A percentile compares a stretch with the other conserved stretches of the same genome.
Evolutionary conservation across 306 rosid genomes (phyloP).

Genomic region (Corylus heterophylla): DNA sequence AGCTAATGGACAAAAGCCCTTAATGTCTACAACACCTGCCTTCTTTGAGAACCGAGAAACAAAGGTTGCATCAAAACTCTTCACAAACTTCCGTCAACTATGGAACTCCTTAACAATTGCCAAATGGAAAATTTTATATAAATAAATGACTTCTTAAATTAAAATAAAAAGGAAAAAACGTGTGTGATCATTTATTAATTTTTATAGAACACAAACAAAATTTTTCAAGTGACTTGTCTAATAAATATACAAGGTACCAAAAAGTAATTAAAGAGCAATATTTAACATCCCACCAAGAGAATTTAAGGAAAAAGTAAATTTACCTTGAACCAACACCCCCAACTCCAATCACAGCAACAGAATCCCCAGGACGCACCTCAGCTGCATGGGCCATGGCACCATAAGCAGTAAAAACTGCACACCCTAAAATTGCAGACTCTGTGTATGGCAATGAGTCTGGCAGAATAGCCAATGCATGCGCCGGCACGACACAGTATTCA

Average conservation of each 20-base stretch:
- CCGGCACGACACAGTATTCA: constrained; percentile 94
- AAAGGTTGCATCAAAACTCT: too few relatives aligned
- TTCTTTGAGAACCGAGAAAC: too few relatives aligned
- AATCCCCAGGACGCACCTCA: constrained; percentile 86
- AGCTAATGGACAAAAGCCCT: too few relatives aligned
- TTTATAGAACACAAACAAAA: background rate
- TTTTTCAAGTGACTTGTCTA: background rate
- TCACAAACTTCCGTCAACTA: too few relatives aligned
- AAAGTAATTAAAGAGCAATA: background rate
- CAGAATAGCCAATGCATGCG: constrained; percentile 66
- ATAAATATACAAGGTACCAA: background rate
- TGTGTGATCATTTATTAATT: background rate
- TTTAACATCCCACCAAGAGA: background rate
- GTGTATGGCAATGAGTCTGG: constrained; percentile 77
- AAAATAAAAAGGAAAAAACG: too few relatives aligned
- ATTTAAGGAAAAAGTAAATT: constrained; percentile 2
- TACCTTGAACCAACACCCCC: constrained; percentile 99
- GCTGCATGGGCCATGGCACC: constrained; percentile 99
- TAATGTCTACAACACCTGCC: too few relatives aligned
- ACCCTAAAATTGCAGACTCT: constrained; percentile 91
- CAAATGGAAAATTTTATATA: too few relatives aligned
- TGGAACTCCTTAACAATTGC: too few relatives aligned
- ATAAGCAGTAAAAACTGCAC: constrained; percentile 98
- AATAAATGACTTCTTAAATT: too few relatives aligned
- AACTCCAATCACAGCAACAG: constrained; percentile 87